Evolutionary conservation across 2,329 filamentous ascomycete genomes (phyloP), one percentile per base, ranked within the genome.

Genomic region (Cyphellophora europaea): DNA sequence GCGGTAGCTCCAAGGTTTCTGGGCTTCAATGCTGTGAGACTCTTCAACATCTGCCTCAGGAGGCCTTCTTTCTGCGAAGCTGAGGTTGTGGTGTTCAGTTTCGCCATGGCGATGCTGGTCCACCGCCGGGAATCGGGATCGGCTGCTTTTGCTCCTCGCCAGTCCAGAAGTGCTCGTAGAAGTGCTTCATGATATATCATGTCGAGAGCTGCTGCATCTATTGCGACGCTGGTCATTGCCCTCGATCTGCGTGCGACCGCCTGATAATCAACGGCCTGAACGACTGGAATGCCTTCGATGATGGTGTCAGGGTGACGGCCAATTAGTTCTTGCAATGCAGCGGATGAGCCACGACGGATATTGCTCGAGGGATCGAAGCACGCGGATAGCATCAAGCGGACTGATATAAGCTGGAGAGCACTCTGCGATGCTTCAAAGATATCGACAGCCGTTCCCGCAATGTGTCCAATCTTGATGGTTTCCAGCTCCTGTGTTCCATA

Each of bases 251-350:
- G 71, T 3, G 91, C 89, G 13, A 98, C 87, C 23, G 85, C 76
- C 54, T 94, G 87, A 52, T 95, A 98, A 53, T 98, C 91, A 1
- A 96, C 84, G 2, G 75, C 72, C 53, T 96, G 91, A 0, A 96
- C 86, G 2, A 96, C 69, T 27, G 76, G 61, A 37, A 98, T 96
- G 0, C 89, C 91, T 49, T 87, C 68, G 11, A 72, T 66, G 19
- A 96, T 76, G 0, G 74, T 87, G 49, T 95, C 80, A 0, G 91
- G 89, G 58, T 98, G 89, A 6, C 91, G 77, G 8, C 91, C 91
- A 40, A 96, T 82, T 11, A 98, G 69, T 55, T 98, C 91, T 54
- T 98, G 91, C 23, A 98, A 63, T 2, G 91, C 91, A 28, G 91
- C 91, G 16, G 91, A 96, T 18, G 89, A 81, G 3, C 89, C 91